Percentiles rank a stretch among this genome's conserved stretches.
phyloP scores from a whole-genome alignment of 2,329 filamentous ascomycete species.

The Aspergillus sp. region DNA sequence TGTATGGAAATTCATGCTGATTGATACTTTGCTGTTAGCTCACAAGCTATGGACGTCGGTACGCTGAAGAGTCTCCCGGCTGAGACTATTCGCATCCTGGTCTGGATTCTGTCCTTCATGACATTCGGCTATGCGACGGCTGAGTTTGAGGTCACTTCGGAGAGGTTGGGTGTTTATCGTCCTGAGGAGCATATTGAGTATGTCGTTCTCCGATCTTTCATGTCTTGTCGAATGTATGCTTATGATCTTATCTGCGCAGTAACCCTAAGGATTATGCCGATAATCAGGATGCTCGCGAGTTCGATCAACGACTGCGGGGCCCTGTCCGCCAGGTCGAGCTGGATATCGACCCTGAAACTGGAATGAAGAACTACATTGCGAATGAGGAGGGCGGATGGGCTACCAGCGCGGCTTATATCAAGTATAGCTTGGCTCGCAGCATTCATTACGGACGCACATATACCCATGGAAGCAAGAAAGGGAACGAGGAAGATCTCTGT shows the following conservation, averaged over 20 bases:
- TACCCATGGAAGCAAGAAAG: slow-evolving; percentile 65
- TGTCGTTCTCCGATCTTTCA: slow-evolving; percentile 10
- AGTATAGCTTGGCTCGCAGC: slow-evolving; percentile 70
- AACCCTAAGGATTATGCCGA: slow-evolving; percentile 87
- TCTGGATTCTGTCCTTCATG: slow-evolving; percentile 81
- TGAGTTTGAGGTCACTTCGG: slow-evolving; percentile 81
- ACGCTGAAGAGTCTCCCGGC: slow-evolving; percentile 77
- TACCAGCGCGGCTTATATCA: slow-evolving; percentile 83
- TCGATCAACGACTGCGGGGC: slow-evolving; percentile 75
- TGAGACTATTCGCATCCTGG: slow-evolving; percentile 74
- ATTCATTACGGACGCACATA: slow-evolving; percentile 79
- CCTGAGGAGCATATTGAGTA: slow-evolving; percentile 64
- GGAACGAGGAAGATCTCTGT: slow-evolving; percentile 75
- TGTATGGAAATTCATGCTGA: slow-evolving; percentile 2
- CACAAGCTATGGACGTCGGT: slow-evolving; percentile 78
- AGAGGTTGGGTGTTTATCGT: slow-evolving; percentile 76
- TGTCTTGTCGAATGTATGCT: not conserved
- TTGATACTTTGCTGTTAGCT: slow-evolving; percentile 40
- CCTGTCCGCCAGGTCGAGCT: slow-evolving; percentile 73
- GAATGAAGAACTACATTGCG: slow-evolving; percentile 99
- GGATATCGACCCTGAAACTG: slow-evolving; percentile 72
- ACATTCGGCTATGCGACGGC: slow-evolving; percentile 82
- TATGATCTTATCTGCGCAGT: slow-evolving; percentile 50
- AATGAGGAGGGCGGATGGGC: slow-evolving; percentile 87
- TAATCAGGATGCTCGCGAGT: slow-evolving; percentile 75